Evolutionary conservation across 73 alveolate species (phyloP).

Genomic region (Paramecium sonneborni): DNA sequence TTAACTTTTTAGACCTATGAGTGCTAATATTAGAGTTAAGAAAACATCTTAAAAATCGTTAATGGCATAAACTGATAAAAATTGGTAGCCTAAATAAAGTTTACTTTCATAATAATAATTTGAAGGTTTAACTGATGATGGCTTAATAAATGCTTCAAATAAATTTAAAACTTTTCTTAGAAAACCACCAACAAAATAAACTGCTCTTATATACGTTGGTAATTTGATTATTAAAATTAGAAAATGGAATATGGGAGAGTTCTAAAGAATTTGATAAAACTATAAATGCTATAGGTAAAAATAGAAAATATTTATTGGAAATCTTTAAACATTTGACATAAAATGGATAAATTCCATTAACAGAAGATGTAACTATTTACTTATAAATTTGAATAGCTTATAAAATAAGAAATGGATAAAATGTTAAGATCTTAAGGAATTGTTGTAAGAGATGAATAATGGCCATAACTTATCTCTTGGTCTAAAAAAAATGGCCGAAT

Average conservation of each 20-base stretch:
- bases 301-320: slow-evolving; percentile 76
- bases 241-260: slow-evolving; percentile 74
- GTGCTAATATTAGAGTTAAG: slow-evolving; percentile 13
- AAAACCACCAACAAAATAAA: neutral
- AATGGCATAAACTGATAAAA: neutral
- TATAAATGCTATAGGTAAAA: slow-evolving; percentile 73
- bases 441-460: slow-evolving; percentile 67
- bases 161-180: slow-evolving; percentile 36
- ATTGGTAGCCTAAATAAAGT: neutral
- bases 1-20: slow-evolving; percentile 10
- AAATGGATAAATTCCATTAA: slow-evolving; percentile 63
- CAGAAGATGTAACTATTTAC: slow-evolving; percentile 62
- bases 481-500: slow-evolving; percentile 72
- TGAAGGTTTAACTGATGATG: slow-evolving; percentile 48
- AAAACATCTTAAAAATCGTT: neutral
- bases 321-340: slow-evolving; percentile 70
- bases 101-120: neutral
- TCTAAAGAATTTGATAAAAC: slow-evolving; percentile 76
- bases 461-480: slow-evolving; percentile 71
- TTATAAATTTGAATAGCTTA: neutral
- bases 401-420: slow-evolving; percentile 39
- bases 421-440: slow-evolving; percentile 64
- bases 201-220: neutral
- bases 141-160: slow-evolving; percentile 36
- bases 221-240: neutral